Base-by-base conservation (phyloP, 23 red algal species). In the Gracilaria vermiculophylla region DNA sequence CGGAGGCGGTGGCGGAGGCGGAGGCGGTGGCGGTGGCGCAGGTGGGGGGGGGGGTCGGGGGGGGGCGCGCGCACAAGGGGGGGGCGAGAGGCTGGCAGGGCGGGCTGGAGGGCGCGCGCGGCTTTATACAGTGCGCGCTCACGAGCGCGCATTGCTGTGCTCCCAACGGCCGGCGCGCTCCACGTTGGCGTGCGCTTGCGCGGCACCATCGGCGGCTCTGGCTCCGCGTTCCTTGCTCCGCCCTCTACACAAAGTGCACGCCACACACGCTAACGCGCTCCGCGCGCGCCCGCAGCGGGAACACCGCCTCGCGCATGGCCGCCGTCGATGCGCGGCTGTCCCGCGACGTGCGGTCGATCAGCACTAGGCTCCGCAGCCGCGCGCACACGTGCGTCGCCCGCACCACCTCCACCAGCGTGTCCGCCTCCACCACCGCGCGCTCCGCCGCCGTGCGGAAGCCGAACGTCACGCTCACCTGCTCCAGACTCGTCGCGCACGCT, bases 261-360 rank as follows among this genome's bases (percentile, higher is more conserved):
- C 58, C 58, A 28, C 67, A 73, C 39, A 73, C 67, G 67, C 67
- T 73, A 19, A 73, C 39, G 67, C 67, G 67, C 67, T 42, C 39
- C 1, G 67, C 67, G 37, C 78, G 78, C 5, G n/a, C 16, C 8
- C 78, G 78, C 56, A 82, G 78, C 53, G 54, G 53, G 78, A 57
- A 82, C 54, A 60, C 41, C 78, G 51, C 78, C 33, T 65, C 78
- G 39, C 78, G 54, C 53, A 82, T 51, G 55, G 42, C 32, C 67
- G 67, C 39, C 39, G 67, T 37, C 78, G 78, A 21, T 3, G 5
- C 60, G 54, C 78, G 78, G 35, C 56, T 41, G 48, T 60, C 78
- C 24, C 60, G 54, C 60, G 55, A 48, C 55, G 78, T 60, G 39
- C 78, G 54, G 53, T 82, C 78, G 31, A 62, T 27, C 54, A 82